A percentile compares a stretch with the other conserved stretches of the same genome.
Conservation (phyloP, 2,329 filamentous ascomycete species). For the Bipolaris bicolor region DNA sequence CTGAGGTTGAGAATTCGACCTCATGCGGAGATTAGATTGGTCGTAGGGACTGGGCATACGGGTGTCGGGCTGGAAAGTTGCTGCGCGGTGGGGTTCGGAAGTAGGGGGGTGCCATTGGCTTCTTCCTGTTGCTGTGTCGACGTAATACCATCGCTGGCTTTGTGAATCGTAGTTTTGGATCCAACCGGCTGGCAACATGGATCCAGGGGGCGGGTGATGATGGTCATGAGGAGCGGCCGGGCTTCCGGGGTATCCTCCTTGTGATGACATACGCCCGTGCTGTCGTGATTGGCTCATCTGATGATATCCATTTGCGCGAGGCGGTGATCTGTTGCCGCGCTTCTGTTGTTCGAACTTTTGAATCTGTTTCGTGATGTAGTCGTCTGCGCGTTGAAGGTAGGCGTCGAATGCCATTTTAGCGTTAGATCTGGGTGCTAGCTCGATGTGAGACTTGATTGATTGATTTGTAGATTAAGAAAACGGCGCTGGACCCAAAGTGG, state of each 20-base stretch:
- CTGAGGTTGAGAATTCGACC: constrained; percentile 14
- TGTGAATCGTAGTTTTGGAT: constrained; percentile 65
- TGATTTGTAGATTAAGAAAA: neutral
- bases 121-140: constrained; percentile 64
- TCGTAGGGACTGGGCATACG: constrained; percentile 6
- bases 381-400: constrained; percentile 24
- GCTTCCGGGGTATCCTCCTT: constrained; percentile 8
- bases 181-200: constrained; percentile 61
- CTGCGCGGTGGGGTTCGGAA: constrained; percentile 3
- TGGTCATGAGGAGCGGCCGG: constrained; percentile 11
- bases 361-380: constrained; percentile 26
- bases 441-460: neutral
- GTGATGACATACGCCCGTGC: constrained; percentile 6
- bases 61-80: constrained; percentile 8
- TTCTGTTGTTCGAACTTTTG: constrained; percentile 28
- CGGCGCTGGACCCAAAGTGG: neutral
- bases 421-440: neutral
- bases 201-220: constrained; percentile 23
- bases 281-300: constrained; percentile 7
- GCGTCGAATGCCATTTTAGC: constrained; percentile 20
- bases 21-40: neutral
- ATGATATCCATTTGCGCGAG: constrained; percentile 12
- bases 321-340: constrained; percentile 11
- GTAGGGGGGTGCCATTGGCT: constrained; percentile 64
- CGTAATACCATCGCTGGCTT: constrained; percentile 67